Evolutionary conservation across 257 asterid genomes (phyloP).

Genomic region (Solanum lycopersicoides): DNA sequence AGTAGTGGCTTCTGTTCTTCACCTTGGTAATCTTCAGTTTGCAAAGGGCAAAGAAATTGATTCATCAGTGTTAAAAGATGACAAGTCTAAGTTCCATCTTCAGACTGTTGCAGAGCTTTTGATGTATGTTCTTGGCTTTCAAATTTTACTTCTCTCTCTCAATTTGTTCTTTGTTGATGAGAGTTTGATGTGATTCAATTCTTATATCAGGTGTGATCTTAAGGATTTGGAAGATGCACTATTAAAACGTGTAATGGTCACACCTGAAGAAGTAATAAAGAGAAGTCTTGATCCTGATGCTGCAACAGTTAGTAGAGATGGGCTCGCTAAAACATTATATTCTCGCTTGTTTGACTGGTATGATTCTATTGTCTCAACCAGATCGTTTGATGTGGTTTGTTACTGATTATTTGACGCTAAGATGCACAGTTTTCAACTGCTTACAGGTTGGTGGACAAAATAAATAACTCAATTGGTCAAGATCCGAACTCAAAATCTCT

Average conservation of each 20-base stretch:
- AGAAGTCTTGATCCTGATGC: slow-evolving; percentile 95
- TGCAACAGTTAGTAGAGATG: slow-evolving; percentile 84
- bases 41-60: slow-evolving; percentile 78
- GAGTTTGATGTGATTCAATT: slow-evolving; percentile 1
- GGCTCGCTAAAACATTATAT: slow-evolving; percentile 80
- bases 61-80: slow-evolving; percentile 84
- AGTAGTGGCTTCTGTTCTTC: slow-evolving; percentile 94
- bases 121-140: slow-evolving; percentile 37
- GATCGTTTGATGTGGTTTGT: neutral
- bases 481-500: slow-evolving; percentile 69
- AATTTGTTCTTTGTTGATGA: neutral
- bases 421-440: neutral
- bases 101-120: slow-evolving; percentile 80
- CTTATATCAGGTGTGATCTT: slow-evolving; percentile 58
- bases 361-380: slow-evolving; percentile 8
- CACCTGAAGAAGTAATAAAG: slow-evolving; percentile 98
- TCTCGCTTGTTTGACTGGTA: slow-evolving; percentile 98
- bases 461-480: slow-evolving; percentile 88
- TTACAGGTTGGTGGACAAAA: slow-evolving; percentile 91
- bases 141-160: neutral
- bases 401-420: neutral
- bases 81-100: slow-evolving; percentile 80
- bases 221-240: slow-evolving; percentile 76
- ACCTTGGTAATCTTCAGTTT: slow-evolving; percentile 80
- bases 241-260: slow-evolving; percentile 97